Evolutionary conservation across 345 rosid genomes (phyloP).

Genomic region (Hevea brasiliensis): DNA sequence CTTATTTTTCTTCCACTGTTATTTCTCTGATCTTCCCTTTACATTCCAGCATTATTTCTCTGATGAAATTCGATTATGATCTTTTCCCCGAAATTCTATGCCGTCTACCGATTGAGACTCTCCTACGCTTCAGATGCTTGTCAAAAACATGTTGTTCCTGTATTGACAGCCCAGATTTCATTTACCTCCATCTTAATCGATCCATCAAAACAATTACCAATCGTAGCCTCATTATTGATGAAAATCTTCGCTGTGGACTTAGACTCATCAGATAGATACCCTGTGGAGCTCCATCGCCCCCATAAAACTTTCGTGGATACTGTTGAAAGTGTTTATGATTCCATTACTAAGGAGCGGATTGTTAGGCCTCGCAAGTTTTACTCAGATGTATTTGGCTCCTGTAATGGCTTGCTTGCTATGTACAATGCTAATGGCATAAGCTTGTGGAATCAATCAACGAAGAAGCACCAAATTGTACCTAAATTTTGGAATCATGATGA

Average conservation of each 20-base stretch:
- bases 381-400: not conserved
- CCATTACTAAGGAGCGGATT: not conserved
- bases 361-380: not conserved
- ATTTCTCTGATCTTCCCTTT: too few species aligned
- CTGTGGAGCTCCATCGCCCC: not conserved
- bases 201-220: not conserved
- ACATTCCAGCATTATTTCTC: too few species aligned
- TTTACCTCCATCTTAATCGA: not conserved
- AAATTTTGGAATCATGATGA: too few species aligned
- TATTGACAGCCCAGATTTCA: not conserved
- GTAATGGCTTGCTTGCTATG: slow-evolving; percentile 7
- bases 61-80: too few species aligned
- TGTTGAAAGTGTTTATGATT: not conserved
- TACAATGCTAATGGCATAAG: not conserved
- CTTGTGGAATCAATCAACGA: not conserved
- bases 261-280: not conserved
- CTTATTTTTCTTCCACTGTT: too few species aligned
- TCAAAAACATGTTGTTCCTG: not conserved
- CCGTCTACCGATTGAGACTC: not conserved
- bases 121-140: not conserved
- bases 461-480: not conserved
- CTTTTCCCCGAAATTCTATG: too few species aligned
- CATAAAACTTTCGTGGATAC: not conserved
- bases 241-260: not conserved
- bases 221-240: not conserved